A percentile compares a stretch with the other conserved stretches of the same genome.
These are phyloP conservation scores for Truncatella angustata DNA, from an alignment of 2,329 filamentous ascomycete genomes.

Conservation along the genomic window DNA sequence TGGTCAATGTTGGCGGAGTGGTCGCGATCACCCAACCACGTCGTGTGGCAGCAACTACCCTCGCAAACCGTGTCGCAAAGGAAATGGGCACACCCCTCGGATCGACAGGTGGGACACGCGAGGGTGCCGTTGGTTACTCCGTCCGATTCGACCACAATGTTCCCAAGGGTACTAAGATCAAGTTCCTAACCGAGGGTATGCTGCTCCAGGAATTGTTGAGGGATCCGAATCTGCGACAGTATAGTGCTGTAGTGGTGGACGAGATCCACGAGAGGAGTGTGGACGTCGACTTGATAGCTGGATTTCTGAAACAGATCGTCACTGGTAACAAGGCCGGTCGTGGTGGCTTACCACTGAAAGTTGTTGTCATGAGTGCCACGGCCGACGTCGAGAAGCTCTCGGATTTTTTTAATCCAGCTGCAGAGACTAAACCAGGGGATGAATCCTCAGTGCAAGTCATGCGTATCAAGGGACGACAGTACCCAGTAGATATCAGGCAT, in stretches of 20 bases:
- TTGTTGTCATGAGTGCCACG: constrained; percentile 96
- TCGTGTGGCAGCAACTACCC: constrained; percentile 86
- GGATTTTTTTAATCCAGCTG: constrained; percentile 62
- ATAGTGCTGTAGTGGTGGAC: constrained; percentile 89
- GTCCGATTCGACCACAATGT: constrained; percentile 90
- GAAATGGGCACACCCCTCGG: constrained; percentile 62
- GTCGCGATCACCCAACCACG: constrained; percentile 94
- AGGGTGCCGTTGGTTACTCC: constrained; percentile 77
- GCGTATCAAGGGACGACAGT: constrained; percentile 83
- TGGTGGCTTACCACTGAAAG: constrained; percentile 74
- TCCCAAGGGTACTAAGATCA: constrained; percentile 80
- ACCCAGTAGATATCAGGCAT: constrained; percentile 77
- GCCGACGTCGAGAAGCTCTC: constrained; percentile 80
- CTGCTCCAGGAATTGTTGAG: constrained; percentile 88
- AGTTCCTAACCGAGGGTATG: constrained; percentile 96
- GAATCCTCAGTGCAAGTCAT: constrained; percentile 35
- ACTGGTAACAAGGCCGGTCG: constrained; percentile 60
- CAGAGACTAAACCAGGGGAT: constrained; percentile 3
- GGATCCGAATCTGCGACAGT: constrained; percentile 78
- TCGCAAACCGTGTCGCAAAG: constrained; percentile 82
- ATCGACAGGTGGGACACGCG: constrained; percentile 25
- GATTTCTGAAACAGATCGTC: constrained; percentile 81
- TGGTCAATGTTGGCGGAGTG: constrained; percentile 66
- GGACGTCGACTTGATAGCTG: constrained; percentile 87
- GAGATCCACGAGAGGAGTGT: constrained; percentile 96